Evolutionary conservation across 2,329 filamentous ascomycete species (phyloP).

Genomic region (Emericellopsis atlantica): DNA sequence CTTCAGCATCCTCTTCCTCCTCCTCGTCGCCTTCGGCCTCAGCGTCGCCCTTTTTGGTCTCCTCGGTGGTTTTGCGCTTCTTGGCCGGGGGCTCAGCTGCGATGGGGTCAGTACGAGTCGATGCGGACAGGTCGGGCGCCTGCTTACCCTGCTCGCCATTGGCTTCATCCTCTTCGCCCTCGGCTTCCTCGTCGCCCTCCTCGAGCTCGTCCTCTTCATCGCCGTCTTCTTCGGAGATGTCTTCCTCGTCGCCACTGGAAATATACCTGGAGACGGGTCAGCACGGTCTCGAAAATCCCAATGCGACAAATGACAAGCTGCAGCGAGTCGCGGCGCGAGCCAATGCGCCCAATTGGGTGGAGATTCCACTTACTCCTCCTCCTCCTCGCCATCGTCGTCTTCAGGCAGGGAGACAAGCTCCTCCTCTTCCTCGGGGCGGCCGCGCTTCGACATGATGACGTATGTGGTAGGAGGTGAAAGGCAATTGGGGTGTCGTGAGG

Average conservation of each 20-base stretch:
- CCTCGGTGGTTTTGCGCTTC: slow-evolving; percentile 33
- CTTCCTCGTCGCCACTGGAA: slow-evolving; percentile 25
- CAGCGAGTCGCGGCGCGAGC: not conserved
- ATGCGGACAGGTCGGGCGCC: slow-evolving; percentile 2
- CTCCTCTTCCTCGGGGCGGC: slow-evolving; percentile 40
- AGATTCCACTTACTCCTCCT: slow-evolving; percentile 35
- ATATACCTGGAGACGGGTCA: slow-evolving; percentile 14
- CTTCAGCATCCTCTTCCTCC: slow-evolving; percentile 9
- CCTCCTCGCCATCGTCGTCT: slow-evolving; percentile 35
- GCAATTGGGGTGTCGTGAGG: not conserved
- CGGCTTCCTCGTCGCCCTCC: slow-evolving; percentile 19
- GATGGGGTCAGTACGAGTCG: slow-evolving; percentile 7
- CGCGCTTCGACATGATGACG: slow-evolving; percentile 36
- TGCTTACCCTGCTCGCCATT: slow-evolving; percentile 23
- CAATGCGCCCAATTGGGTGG: not conserved
- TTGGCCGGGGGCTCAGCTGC: slow-evolving; percentile 32
- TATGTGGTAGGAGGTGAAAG: too few relatives aligned
- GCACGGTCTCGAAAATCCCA: too few relatives aligned
- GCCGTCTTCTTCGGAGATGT: slow-evolving; percentile 23
- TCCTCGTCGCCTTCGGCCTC: slow-evolving; percentile 12
- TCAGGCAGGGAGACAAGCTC: slow-evolving; percentile 42
- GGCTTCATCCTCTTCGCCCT: slow-evolving; percentile 13
- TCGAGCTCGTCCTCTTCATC: slow-evolving; percentile 26
- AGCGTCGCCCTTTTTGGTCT: slow-evolving; percentile 9
- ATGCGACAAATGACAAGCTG: not conserved